These are phyloP conservation scores for Astrephomene gubernaculifera DNA, from an alignment of 139 green algal species.

Conservation along the genomic window DNA sequence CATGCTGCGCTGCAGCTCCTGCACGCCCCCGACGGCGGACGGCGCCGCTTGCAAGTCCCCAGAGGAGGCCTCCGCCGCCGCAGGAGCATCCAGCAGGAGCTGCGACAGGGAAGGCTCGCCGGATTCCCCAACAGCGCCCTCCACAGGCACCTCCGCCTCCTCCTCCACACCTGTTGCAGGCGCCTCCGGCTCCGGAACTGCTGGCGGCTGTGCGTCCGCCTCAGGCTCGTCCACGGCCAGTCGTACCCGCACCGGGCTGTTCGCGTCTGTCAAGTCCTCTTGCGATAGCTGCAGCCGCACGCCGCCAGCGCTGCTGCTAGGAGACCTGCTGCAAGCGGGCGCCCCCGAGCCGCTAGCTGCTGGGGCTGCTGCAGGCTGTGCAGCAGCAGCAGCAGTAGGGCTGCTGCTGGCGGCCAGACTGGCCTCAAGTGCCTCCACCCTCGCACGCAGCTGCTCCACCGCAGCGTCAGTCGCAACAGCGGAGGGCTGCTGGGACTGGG, in stretches of 20 bases:
- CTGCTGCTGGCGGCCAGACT: too few relatives aligned
- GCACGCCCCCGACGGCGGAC: background rate
- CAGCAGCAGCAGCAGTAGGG: too few relatives aligned
- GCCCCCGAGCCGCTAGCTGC: too few relatives aligned
- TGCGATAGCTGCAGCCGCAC: background rate
- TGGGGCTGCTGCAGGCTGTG: too few relatives aligned
- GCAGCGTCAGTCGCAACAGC: background rate
- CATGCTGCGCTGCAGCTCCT: background rate
- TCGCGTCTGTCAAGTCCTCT: background rate
- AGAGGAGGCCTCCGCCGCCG: background rate
- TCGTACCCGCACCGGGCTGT: background rate
- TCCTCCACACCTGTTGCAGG: background rate
- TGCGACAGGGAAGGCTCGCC: conserved; percentile 9
- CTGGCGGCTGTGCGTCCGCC: background rate
- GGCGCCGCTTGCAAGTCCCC: background rate
- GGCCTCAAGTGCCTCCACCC: conserved; percentile 17
- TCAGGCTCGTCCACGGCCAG: background rate
- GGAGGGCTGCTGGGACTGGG: background rate
- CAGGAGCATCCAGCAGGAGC: background rate
- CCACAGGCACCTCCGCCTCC: background rate
- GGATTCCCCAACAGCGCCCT: background rate
- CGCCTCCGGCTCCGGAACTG: background rate
- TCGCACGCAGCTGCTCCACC: background rate
- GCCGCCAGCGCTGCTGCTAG: background rate
- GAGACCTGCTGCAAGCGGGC: too few relatives aligned